These are phyloP conservation scores for Phanerochaete carnosa DNA, from an alignment of 768 basidiomycete genomes.

Conservation along the genomic window DNA sequence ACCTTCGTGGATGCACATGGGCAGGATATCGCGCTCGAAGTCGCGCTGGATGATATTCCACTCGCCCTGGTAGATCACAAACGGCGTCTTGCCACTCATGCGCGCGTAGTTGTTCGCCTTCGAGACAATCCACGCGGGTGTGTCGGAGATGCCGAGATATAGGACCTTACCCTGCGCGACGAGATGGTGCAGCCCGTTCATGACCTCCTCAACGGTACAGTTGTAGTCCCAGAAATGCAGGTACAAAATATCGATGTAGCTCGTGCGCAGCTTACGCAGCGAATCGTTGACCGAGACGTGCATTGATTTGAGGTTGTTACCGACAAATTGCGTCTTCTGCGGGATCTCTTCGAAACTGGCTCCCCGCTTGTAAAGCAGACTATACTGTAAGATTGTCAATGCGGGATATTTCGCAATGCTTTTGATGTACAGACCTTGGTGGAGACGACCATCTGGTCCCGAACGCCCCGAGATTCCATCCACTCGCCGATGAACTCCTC, in stretches of 20 bases:
- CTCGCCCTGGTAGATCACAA: slow-evolving; percentile 31
- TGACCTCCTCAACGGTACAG: slow-evolving; percentile 52
- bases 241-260: slow-evolving; percentile 45
- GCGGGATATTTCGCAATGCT: background rate
- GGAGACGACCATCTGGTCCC: slow-evolving; percentile 31
- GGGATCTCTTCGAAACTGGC: slow-evolving; percentile 17
- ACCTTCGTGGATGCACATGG: slow-evolving; percentile 32
- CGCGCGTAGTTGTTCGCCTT: slow-evolving; percentile 36
- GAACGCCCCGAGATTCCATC: slow-evolving; percentile 28
- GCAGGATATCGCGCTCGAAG: slow-evolving; percentile 38
- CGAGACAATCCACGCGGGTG: slow-evolving; percentile 34
- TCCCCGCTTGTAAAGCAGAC: slow-evolving; percentile 14
- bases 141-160: slow-evolving; percentile 27
- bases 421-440: slow-evolving; percentile 11
- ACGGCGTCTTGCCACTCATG: slow-evolving; percentile 34
- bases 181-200: slow-evolving; percentile 50
- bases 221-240: slow-evolving; percentile 50
- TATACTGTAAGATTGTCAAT: slow-evolving; percentile 1
- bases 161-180: slow-evolving; percentile 48
- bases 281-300: slow-evolving; percentile 29
- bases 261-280: slow-evolving; percentile 39
- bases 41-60: slow-evolving; percentile 35
- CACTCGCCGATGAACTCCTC: slow-evolving; percentile 37
- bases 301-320: slow-evolving; percentile 39
- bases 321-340: slow-evolving; percentile 27